A percentile compares a stretch with the other conserved stretches of the same genome.
phyloP scores from a whole-genome alignment of 306 rosid genomes.

The Fagus crenata region DNA sequence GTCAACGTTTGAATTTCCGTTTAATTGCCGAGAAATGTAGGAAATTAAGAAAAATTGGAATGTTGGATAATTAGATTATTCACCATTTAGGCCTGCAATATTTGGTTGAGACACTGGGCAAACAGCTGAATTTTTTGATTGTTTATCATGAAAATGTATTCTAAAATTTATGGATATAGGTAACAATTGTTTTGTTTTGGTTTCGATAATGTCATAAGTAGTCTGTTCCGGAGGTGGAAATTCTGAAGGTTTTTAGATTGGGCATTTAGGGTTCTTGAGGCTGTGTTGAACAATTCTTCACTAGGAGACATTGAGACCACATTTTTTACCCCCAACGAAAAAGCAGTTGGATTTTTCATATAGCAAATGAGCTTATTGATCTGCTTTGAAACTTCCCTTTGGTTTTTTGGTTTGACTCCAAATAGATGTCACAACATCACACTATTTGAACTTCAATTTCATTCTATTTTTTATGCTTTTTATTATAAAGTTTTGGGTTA shows the following conservation, averaged over 20 bases:
- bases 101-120: not conserved
- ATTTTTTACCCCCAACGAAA: not conserved
- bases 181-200: not conserved
- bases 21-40: conserved; percentile 10
- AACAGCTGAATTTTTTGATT: not conserved
- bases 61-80: not conserved
- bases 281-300: not conserved
- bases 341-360: not conserved
- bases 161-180: not conserved
- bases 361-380: not conserved
- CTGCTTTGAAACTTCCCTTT: not conserved
- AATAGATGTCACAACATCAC: not conserved
- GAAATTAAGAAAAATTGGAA: not conserved
- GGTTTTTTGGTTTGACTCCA: not conserved
- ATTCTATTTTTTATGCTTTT: no score
- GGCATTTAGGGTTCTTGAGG: not conserved
- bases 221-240: not conserved
- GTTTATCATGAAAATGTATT: not conserved
- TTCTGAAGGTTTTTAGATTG: not conserved
- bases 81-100: no score
- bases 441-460: not conserved
- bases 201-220: not conserved
- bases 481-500: not conserved
- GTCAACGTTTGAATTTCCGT: not conserved
- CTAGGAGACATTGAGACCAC: not conserved